These are phyloP conservation scores for Parmales sp. DNA, from an alignment of 108 stramenopile species.

Conservation along the genomic window DNA sequence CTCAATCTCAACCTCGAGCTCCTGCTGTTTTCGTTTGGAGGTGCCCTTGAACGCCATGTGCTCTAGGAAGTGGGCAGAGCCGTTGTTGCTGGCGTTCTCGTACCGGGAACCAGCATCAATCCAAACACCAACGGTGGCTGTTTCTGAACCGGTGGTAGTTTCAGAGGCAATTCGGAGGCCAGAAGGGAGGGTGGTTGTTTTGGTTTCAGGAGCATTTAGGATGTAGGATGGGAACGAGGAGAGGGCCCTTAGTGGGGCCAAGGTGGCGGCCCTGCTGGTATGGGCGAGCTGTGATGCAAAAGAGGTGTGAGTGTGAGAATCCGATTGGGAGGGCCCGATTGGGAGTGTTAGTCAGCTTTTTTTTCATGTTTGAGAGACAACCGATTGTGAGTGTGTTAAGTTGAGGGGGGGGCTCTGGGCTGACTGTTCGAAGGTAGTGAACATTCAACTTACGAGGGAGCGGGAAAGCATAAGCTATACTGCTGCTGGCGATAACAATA, in stretches of 20 bases:
- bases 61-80: slow-evolving; percentile 98
- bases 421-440: neutral
- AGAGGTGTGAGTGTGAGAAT: neutral
- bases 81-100: slow-evolving; percentile 94
- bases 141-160: slow-evolving; percentile 56
- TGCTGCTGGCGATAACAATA: neutral
- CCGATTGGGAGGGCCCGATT: no score
- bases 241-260: slow-evolving; percentile 17
- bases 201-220: slow-evolving; percentile 68
- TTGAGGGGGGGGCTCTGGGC: neutral
- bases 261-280: slow-evolving; percentile 17
- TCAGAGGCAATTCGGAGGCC: slow-evolving; percentile 86
- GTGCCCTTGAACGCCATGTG: slow-evolving; percentile 99
- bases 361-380: neutral
- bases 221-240: slow-evolving; percentile 65
- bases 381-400: neutral
- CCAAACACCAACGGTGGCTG: slow-evolving; percentile 77
- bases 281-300: neutral
- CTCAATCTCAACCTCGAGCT: slow-evolving; percentile 96
- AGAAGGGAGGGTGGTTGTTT: slow-evolving; percentile 62
- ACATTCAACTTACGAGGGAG: no score
- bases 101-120: slow-evolving; percentile 74
- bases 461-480: no score
- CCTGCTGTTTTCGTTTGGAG: slow-evolving; percentile 68
- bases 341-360: no score